Conservation (phyloP, 2,329 filamentous ascomycete genomes). For the Podosphaera aphanis region DNA sequence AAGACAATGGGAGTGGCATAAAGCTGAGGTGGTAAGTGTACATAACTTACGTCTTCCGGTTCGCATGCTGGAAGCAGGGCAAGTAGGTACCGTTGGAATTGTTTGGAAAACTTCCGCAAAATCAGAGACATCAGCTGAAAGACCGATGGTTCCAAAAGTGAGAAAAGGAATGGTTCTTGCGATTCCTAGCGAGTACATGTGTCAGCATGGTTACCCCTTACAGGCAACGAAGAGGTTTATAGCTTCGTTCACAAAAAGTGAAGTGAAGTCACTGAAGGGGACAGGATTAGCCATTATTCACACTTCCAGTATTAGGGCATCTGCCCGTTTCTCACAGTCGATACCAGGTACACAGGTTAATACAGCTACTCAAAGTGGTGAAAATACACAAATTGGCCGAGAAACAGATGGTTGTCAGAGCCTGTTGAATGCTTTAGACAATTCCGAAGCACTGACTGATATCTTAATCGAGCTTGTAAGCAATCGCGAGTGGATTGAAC, state of each 20-base stretch:
- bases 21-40: constrained; percentile 61
- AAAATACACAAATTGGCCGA: constrained; percentile 20
- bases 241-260: constrained; percentile 43
- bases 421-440: too few species aligned
- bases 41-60: constrained; percentile 74
- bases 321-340: constrained; percentile 45
- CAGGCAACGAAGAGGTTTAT: constrained; percentile 45
- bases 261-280: constrained; percentile 36
- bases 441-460: constrained; percentile 12
- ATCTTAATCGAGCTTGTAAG: constrained; percentile 46
- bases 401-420: constrained; percentile 4
- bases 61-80: constrained; percentile 47
- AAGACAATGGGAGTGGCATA: constrained; percentile 49
- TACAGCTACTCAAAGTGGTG: constrained; percentile 19
- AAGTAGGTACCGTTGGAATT: constrained; percentile 76
- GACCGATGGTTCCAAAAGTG: constrained; percentile 21
- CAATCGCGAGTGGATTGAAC: constrained; percentile 49
- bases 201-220: constrained; percentile 30
- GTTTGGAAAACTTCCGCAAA: constrained; percentile 24
- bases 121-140: constrained; percentile 16
- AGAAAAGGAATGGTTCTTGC: constrained; percentile 70
- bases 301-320: constrained; percentile 63
- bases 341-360: constrained; percentile 7
- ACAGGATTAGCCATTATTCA: constrained; percentile 63
- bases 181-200: constrained; percentile 33